phyloP scores from a whole-genome alignment of 2,329 filamentous ascomycete species.

The Plectosphaerella plurivora region DNA sequence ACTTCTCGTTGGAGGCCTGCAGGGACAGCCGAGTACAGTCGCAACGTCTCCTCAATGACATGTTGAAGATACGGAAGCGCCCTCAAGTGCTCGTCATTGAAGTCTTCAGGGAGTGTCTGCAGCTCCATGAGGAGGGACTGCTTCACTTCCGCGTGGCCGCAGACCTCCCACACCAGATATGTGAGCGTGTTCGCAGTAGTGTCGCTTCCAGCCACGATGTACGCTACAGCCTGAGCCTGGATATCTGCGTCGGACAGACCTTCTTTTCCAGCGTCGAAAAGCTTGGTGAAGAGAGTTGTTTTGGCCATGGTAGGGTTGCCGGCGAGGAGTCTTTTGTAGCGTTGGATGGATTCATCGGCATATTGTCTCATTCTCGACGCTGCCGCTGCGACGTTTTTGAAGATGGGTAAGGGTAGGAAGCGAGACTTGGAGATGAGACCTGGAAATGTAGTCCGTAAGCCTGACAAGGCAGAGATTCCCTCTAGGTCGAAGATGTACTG shows the following conservation, averaged over 20 bases:
- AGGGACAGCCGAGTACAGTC: constrained; percentile 35
- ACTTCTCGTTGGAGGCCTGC: constrained; percentile 32
- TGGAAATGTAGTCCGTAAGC: neutral
- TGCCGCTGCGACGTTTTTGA: constrained; percentile 4
- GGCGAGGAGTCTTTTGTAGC: constrained; percentile 4
- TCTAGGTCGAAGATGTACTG: neutral
- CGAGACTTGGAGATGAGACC: neutral
- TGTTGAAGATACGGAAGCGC: constrained; percentile 33
- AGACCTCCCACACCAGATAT: constrained; percentile 38
- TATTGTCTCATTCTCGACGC: constrained; percentile 5
- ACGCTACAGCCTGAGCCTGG: constrained; percentile 8
- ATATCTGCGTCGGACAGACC: constrained; percentile 6
- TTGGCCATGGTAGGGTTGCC: constrained; percentile 1
- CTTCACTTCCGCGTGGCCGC: constrained; percentile 21
- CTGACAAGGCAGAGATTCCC: neutral
- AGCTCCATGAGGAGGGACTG: constrained; percentile 29
- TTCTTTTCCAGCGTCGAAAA: constrained; percentile 7
- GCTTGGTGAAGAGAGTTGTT: constrained; percentile 7
- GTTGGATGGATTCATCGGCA: constrained; percentile 4
- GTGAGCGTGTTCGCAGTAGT: constrained; percentile 47
- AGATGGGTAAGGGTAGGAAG: constrained; percentile 7
- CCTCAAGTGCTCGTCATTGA: constrained; percentile 25
- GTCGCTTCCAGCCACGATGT: constrained; percentile 40
- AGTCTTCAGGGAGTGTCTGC: constrained; percentile 11
- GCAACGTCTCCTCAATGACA: constrained; percentile 39